phyloP scores from a whole-genome alignment of 768 basidiomycete genomes.

The Lactarius psammicola region DNA sequence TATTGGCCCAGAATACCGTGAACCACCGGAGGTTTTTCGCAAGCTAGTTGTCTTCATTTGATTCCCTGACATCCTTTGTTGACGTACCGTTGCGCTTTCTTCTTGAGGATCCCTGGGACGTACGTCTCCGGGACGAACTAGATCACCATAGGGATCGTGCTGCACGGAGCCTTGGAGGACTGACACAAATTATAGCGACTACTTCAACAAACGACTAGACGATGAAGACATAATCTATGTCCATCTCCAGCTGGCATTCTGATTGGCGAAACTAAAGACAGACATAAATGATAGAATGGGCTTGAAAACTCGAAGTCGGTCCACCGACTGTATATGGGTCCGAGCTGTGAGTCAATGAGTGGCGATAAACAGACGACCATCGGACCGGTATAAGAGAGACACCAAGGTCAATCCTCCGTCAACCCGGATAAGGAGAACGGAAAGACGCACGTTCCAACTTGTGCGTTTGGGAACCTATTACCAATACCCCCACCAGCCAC shows the following conservation, averaged over 20 bases:
- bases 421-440: background rate
- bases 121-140: slow-evolving; percentile 77
- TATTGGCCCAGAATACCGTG: slow-evolving; percentile 54
- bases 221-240: slow-evolving; percentile 66
- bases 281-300: background rate
- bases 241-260: slow-evolving; percentile 71
- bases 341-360: slow-evolving; percentile 54
- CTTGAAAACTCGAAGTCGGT: slow-evolving; percentile 26
- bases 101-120: slow-evolving; percentile 54
- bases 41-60: slow-evolving; percentile 38
- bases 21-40: slow-evolving; percentile 54
- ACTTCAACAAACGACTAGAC: slow-evolving; percentile 69
- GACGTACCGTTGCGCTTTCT: slow-evolving; percentile 54
- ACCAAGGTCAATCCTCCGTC: background rate
- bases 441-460: slow-evolving; percentile 55
- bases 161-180: slow-evolving; percentile 25
- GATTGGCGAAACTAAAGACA: slow-evolving; percentile 14
- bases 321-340: slow-evolving; percentile 60
- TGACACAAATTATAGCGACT: slow-evolving; percentile 50
- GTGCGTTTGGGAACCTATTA: slow-evolving; percentile 50
- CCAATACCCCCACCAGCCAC: slow-evolving; percentile 49
- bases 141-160: background rate
- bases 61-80: background rate
- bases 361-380: slow-evolving; percentile 57
- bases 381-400: slow-evolving; percentile 37